Evolutionary conservation across 176 grass and related monocot genomes (phyloP), one percentile per base, ranked within the genome.

Genomic region (Alopecurus myosuroides): DNA sequence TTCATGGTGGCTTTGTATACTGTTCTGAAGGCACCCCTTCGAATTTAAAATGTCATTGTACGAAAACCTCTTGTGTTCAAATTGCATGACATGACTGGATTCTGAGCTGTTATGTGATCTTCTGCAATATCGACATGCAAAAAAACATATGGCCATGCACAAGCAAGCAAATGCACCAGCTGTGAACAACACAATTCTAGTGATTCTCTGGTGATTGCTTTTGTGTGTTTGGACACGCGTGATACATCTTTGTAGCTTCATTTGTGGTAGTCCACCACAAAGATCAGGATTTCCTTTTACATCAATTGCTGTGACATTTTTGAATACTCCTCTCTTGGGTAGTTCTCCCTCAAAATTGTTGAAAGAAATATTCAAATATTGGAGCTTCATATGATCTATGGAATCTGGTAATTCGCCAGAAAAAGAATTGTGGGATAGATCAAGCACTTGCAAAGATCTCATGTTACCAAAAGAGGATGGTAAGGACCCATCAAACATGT

Each of bases 31-130:
- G 80, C 42, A 37, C 85, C 89, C 40, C 11, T 26, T 4, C 86
- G 86, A 40, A 92, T 28, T 88, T 15, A 88, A 39, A 42, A 92
- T 30, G 12, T 83, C 86, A 82, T 78, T 46, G 63, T 88, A 92
- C 9, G 82, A 86, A 36, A 92, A 70, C 58, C 56, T 60, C 56
- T 60, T 28, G 23, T 60, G 56, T 60, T 28, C 56, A 60, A 60
- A 60, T 26, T 60, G 56, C 11, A 60, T 28, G 56, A 1, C 56
- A 60, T 60, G 10, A 28, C 56, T 60, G 23, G 56, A 26, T 60
- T 26, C 5, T 58, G 11, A 10, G 1, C 28, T 60, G 23, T 60
- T 26, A 28, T 60, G 56, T 60, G 56, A 13, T 28, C n/a, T 60
- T 60, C 56, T 60, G 23, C 56, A 60, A 60, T 60, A 60, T 28